Evolutionary conservation across 805 yeast genomes (phyloP), one percentile per base, ranked within the genome.

Genomic region (Tanozyma kutaoensis): DNA sequence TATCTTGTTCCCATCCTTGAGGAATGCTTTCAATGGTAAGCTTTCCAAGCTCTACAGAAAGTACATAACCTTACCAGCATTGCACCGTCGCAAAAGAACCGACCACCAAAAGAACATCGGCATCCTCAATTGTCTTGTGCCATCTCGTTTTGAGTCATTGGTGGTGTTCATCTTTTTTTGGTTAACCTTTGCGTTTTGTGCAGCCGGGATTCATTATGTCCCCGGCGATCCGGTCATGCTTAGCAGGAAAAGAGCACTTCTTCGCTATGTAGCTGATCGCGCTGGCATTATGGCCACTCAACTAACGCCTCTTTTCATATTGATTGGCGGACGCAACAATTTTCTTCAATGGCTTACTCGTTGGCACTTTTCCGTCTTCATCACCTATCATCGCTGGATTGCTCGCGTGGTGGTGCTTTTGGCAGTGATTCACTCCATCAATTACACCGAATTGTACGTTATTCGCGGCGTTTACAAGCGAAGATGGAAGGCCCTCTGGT

Each of bases 101-200:
- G 37, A 38, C 24, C 38, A 32, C 28, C 24, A 26, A 8, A 27
- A 24, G 8, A 20, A 29, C 17, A 27, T 35, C 19, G 29, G 23
- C 22, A 14, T 49, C 7, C 37, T 50, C 10, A 44, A 45, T 53
- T 34, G 32, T 17, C 30, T 57, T n/a, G 32, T 67, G 24, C 79
- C 80, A 1, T 61, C 72, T 3, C 53, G 77, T 36, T 48, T 64
- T 35, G 78, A 73, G 37, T 34, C 63, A 0, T 32, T 70, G 8
- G 42, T 64, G 24, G 50, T 72, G 18, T 31, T 40, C 7, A 36
- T 50, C 2, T 68, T 65, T 55, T 43, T 56, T 16, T 35, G 55
- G 24, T 38, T 56, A 39, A 42, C 45, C 4, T 31, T 53, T 14
- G 44, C 46, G 5, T 52, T 55, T 37, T 37, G 35, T 20, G 45